A percentile compares a stretch with the other conserved stretches of the same genome.
These are phyloP conservation scores for Cyclotella distinguenda DNA, from an alignment of 108 stramenopile species.

Conservation along the genomic window DNA sequence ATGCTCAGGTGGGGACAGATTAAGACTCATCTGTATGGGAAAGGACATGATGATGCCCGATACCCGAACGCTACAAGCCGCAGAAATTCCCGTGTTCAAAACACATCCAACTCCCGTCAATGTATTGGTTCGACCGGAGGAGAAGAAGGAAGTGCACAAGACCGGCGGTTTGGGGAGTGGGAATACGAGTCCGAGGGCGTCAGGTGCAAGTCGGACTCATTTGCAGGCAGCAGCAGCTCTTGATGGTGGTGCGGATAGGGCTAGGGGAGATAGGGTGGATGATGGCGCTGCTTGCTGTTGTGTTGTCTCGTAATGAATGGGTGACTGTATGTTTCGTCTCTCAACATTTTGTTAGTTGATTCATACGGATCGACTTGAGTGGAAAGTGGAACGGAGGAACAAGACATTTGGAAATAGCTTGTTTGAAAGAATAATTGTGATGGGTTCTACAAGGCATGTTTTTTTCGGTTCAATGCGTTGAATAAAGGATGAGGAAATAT, in stretches of 20 bases:
- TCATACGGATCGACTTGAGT: too few relatives aligned
- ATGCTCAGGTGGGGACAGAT: slow-evolving; percentile 63
- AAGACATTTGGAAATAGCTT: too few relatives aligned
- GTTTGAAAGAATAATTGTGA: too few relatives aligned
- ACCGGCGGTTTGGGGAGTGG: neutral
- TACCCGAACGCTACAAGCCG: slow-evolving; percentile 62
- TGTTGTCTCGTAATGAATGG: slow-evolving; percentile 1
- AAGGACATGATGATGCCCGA: slow-evolving; percentile 84
- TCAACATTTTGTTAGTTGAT: too few relatives aligned
- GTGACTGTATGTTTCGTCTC: neutral
- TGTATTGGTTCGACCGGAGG: slow-evolving; percentile 69
- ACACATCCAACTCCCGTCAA: slow-evolving; percentile 89
- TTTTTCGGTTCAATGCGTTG: too few relatives aligned
- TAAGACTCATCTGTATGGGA: slow-evolving; percentile 89
- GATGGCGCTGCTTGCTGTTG: neutral
- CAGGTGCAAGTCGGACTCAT: too few relatives aligned
- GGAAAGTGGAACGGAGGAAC: too few relatives aligned
- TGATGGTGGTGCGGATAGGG: neutral
- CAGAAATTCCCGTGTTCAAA: slow-evolving; percentile 78
- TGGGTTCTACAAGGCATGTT: too few relatives aligned
- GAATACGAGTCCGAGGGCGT: neutral
- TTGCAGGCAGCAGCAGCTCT: too few relatives aligned
- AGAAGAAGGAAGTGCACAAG: neutral
- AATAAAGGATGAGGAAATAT: too few relatives aligned
- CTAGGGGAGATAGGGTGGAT: neutral